These are phyloP conservation scores for Venustampulla echinocandica DNA, from an alignment of 495 filamentous ascomycete species.

Conservation along the genomic window DNA sequence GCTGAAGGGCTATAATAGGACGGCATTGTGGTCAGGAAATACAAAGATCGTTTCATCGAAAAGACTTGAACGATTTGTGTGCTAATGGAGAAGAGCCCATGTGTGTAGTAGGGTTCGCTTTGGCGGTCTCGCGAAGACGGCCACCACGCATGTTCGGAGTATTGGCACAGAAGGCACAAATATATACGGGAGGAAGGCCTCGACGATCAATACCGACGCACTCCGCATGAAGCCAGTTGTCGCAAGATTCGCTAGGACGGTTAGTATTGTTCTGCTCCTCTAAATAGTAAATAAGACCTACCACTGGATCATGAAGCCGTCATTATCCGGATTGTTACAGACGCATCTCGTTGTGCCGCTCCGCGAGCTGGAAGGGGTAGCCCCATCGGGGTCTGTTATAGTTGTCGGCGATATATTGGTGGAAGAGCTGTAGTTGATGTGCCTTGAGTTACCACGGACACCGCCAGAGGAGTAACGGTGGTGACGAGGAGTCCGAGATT, in stretches of 20 bases:
- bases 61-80: constrained; percentile 56
- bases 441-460: constrained; percentile 10
- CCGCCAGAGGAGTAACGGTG: constrained; percentile 9
- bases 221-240: constrained; percentile 72
- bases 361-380: constrained; percentile 55
- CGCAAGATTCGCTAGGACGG: constrained; percentile 83
- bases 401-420: constrained; percentile 53
- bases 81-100: constrained; percentile 49
- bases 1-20: no score
- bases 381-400: constrained; percentile 55
- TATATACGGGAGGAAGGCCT: constrained; percentile 61
- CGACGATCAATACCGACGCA: constrained; percentile 66
- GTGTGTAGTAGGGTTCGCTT: constrained; percentile 21
- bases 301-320: constrained; percentile 80
- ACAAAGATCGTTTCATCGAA: constrained; percentile 35
- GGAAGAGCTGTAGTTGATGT: constrained; percentile 15
- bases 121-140: constrained; percentile 47
- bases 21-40: no score
- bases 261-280: constrained; percentile 9
- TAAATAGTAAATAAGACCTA: constrained; percentile 29
- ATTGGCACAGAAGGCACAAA: constrained; percentile 72
- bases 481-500: constrained; percentile 10
- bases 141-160: constrained; percentile 61
- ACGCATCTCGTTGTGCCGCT: constrained; percentile 60
- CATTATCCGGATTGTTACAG: constrained; percentile 57